Evolutionary conservation across 495 filamentous ascomycete genomes (phyloP).

Genomic region (Aspergillus homomorphus): DNA sequence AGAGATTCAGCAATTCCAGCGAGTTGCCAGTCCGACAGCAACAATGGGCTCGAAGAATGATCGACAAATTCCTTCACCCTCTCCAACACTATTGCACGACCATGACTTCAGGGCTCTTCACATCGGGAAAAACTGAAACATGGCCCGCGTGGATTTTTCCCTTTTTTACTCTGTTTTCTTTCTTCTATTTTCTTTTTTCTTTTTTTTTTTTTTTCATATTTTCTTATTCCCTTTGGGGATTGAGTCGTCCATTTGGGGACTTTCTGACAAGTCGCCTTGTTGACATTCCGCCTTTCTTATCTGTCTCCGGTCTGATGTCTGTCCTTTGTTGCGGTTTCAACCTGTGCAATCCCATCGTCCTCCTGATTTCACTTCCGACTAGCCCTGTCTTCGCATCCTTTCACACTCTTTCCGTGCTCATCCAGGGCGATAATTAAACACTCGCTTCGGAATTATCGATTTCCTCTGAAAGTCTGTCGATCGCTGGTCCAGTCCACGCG

Average conservation of each 20-base stretch:
- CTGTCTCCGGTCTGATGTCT: not conserved
- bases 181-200: not conserved
- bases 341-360: not conserved
- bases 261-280: not conserved
- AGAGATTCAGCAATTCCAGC: no score
- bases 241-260: not conserved
- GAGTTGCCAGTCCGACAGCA: not conserved
- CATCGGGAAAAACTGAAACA: not conserved
- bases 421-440: not conserved
- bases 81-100: not conserved
- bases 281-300: not conserved
- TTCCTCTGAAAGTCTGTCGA: not conserved
- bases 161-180: not conserved
- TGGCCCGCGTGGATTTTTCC: not conserved
- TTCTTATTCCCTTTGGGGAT: not conserved
- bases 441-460: not conserved
- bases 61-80: not conserved
- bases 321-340: not conserved
- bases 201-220: not conserved
- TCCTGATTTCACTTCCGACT: not conserved
- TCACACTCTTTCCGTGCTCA: not conserved
- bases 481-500: not conserved
- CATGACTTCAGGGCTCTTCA: not conserved
- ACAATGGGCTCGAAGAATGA: not conserved
- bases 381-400: not conserved